Percentiles rank a stretch among this genome's conserved stretches.
Evolutionary conservation across 805 yeast genomes (phyloP).

Genomic region (Candida ficus): DNA sequence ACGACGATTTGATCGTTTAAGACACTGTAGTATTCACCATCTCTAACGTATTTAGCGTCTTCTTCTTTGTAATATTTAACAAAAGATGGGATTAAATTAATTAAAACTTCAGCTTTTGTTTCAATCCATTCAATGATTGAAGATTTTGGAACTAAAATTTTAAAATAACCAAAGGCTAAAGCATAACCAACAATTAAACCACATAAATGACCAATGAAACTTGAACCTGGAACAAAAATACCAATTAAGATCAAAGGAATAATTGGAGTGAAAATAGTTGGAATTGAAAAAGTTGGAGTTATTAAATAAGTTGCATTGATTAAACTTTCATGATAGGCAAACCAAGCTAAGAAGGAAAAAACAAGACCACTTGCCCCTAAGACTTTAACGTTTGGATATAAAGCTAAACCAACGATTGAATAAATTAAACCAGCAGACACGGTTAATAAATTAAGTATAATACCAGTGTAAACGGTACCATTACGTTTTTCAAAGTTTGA

Average conservation of each 20-base stretch:
- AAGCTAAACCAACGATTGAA: constrained; percentile 27
- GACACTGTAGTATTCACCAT: constrained; percentile 26
- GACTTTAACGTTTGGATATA: constrained; percentile 49
- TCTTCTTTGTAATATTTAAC: constrained; percentile 57
- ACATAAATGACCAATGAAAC: constrained; percentile 69
- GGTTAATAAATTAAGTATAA: constrained; percentile 68
- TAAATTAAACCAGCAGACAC: constrained; percentile 49
- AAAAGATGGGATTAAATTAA: constrained; percentile 46
- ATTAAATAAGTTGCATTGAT: constrained; percentile 36
- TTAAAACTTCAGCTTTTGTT: constrained; percentile 41
- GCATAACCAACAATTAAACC: constrained; percentile 65
- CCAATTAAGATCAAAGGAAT: constrained; percentile 43
- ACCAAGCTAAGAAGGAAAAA: constrained; percentile 61
- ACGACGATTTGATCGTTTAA: constrained; percentile 15
- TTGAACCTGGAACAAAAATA: constrained; percentile 56
- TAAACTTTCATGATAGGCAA: constrained; percentile 43
- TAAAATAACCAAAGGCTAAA: constrained; percentile 52
- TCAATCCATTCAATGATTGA: constrained; percentile 63
- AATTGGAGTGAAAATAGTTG: constrained; percentile 58
- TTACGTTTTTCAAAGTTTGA: constrained; percentile 62
- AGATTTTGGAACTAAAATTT: constrained; percentile 59
- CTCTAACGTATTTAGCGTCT: constrained; percentile 45
- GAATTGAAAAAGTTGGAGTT: constrained; percentile 40
- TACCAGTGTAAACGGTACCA: constrained; percentile 85
- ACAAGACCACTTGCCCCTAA: constrained; percentile 71